These are phyloP conservation scores for Epithele typhae DNA, from an alignment of 768 basidiomycete genomes.

Conservation along the genomic window DNA sequence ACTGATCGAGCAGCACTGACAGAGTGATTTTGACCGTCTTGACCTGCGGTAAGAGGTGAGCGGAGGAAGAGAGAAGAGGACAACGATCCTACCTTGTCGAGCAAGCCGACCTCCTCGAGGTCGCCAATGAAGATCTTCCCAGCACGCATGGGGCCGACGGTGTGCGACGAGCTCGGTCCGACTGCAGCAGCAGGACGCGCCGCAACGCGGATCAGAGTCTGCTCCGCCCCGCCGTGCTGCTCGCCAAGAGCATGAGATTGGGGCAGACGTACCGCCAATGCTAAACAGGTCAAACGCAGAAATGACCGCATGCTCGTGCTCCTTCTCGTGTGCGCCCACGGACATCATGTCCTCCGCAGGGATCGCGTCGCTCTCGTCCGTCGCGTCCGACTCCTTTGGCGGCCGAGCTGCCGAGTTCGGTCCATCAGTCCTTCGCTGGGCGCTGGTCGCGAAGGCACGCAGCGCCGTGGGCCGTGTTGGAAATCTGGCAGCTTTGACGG, in stretches of 20 bases:
- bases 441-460: neutral
- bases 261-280: conserved; percentile 63
- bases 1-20: conserved; percentile 35
- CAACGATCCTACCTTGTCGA: conserved; percentile 60
- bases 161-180: conserved; percentile 61
- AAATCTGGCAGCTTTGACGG: too few species aligned
- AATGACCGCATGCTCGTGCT: conserved; percentile 79
- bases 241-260: neutral
- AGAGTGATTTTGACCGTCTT: conserved; percentile 80
- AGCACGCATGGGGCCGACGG: conserved; percentile 86
- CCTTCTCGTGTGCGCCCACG: conserved; percentile 12
- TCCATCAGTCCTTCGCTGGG: neutral
- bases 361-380: conserved; percentile 13
- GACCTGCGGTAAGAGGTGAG: conserved; percentile 41
- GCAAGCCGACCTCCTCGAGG: conserved; percentile 58
- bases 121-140: conserved; percentile 84
- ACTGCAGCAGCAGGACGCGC: conserved; percentile 27
- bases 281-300: conserved; percentile 92
- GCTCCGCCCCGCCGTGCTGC: too few species aligned
- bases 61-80: neutral
- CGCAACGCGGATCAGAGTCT: too few species aligned
- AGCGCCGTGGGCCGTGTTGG: too few species aligned
- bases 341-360: conserved; percentile 14
- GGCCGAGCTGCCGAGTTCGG: neutral
- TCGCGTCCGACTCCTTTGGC: neutral